Percentiles rank a stretch among this genome's conserved stretches.
Conservation (phyloP, 768 basidiomycete species). For the Artomyces pyxidatus region DNA sequence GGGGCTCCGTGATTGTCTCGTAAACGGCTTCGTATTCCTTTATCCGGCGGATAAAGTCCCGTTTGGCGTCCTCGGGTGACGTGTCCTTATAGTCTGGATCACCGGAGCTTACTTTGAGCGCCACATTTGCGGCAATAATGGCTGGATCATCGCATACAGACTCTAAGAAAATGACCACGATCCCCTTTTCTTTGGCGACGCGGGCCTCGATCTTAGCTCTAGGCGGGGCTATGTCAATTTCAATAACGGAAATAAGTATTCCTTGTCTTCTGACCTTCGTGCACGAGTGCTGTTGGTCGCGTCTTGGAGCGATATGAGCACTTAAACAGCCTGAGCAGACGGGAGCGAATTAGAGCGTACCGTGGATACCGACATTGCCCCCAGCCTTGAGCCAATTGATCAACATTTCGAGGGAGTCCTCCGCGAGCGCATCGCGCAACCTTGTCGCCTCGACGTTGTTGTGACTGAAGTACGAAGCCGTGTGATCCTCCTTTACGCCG, state of each 20-base stretch:
- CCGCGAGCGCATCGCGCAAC: slow-evolving; percentile 74
- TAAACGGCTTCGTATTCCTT: slow-evolving; percentile 92
- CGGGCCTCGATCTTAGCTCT: slow-evolving; percentile 82
- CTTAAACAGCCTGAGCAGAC: slow-evolving; percentile 3
- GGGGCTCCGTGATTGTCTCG: slow-evolving; percentile 87
- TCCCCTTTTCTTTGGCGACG: slow-evolving; percentile 77
- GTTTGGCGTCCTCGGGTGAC: slow-evolving; percentile 75
- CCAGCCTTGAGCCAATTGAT: slow-evolving; percentile 93
- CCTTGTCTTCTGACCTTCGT: slow-evolving; percentile 49
- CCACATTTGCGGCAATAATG: slow-evolving; percentile 92
- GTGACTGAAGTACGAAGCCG: slow-evolving; percentile 83
- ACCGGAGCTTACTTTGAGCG: slow-evolving; percentile 90
- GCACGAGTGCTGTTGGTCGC: slow-evolving; percentile 87
- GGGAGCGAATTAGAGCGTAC: slow-evolving; percentile 31
- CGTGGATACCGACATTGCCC: slow-evolving; percentile 97
- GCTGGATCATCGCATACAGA: slow-evolving; percentile 91
- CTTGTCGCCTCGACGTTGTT: slow-evolving; percentile 70
- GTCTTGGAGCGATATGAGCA: slow-evolving; percentile 47
- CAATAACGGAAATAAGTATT: background rate
- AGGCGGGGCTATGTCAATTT: background rate
- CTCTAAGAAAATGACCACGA: slow-evolving; percentile 90
- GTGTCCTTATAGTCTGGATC: slow-evolving; percentile 97
- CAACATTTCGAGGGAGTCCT: slow-evolving; percentile 89
- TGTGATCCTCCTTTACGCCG: slow-evolving; percentile 87
- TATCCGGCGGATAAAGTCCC: slow-evolving; percentile 88